Evolutionary conservation across 2,329 filamentous ascomycete genomes (phyloP).

Genomic region (Colletotrichum sp.): DNA sequence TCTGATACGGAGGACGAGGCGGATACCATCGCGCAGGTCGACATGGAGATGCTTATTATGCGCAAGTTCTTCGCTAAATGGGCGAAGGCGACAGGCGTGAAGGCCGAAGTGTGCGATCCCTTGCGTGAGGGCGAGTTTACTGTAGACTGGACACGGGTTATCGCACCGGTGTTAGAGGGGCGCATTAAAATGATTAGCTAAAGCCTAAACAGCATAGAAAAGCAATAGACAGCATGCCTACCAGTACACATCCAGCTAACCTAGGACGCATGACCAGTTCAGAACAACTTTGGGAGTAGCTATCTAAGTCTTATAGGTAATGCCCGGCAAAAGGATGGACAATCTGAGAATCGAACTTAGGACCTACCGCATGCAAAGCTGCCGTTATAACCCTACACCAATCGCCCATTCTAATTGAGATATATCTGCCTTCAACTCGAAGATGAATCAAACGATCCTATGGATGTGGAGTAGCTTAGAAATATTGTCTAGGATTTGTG

Average conservation of each 20-base stretch:
- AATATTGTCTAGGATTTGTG: background rate
- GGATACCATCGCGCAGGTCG: slow-evolving; percentile 49
- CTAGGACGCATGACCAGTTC: rapidly evolving
- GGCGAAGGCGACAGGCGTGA: slow-evolving; percentile 71
- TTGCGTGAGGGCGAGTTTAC: slow-evolving; percentile 64
- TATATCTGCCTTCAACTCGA: rapidly evolving
- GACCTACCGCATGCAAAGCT: background rate
- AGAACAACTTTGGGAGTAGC: background rate
- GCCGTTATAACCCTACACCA: background rate
- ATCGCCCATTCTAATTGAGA: background rate
- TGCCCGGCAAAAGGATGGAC: background rate
- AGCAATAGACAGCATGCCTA: background rate
- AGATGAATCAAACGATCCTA: no score
- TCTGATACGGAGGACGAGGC: slow-evolving; percentile 34
- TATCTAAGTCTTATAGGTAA: background rate
- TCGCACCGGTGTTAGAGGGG: slow-evolving; percentile 79
- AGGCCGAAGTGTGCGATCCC: slow-evolving; percentile 55
- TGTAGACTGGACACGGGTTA: slow-evolving; percentile 80
- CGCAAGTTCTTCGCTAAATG: slow-evolving; percentile 75
- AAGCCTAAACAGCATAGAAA: background rate
- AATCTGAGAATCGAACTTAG: background rate
- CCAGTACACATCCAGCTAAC: rapidly evolving
- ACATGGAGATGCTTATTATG: slow-evolving; percentile 66
- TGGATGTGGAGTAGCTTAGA: background rate
- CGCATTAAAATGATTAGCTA: slow-evolving; percentile 63